Conservation (phyloP, 192 early-diverging fungal species). For the Entomortierella lignicola region DNA sequence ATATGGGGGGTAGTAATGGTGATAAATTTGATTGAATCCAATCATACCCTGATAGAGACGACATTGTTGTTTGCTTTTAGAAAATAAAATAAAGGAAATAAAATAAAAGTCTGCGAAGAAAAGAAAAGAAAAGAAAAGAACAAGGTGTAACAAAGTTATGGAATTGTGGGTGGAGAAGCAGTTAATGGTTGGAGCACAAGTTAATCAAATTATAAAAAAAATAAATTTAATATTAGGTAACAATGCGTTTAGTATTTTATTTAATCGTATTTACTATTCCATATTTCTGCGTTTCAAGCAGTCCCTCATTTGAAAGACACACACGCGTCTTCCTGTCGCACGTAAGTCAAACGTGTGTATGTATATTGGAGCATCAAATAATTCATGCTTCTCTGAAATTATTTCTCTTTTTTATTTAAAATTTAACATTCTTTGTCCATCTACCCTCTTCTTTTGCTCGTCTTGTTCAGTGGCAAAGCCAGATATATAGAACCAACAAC, state of each 20-base stretch:
- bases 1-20: neutral
- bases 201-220: no score
- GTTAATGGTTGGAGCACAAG: no score
- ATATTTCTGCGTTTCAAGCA: no score
- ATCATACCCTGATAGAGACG: slow-evolving; percentile 37
- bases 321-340: slow-evolving; percentile 33
- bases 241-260: no score
- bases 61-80: slow-evolving; percentile 16
- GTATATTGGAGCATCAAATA: no score
- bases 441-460: neutral
- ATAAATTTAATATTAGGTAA: no score
- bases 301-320: slow-evolving; percentile 5
- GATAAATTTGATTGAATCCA: neutral
- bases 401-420: no score
- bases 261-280: no score
- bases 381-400: no score
- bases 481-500: neutral
- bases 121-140: slow-evolving; percentile 4
- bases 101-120: neutral
- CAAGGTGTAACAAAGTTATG: no score
- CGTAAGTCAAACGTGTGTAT: slow-evolving; percentile 17
- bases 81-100: neutral
- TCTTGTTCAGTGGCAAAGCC: neutral
- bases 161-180: no score
- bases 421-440: neutral